Evolutionary conservation across 805 yeast genomes (phyloP), one percentile per base, ranked within the genome.

Genomic region (Candida incommunis): DNA sequence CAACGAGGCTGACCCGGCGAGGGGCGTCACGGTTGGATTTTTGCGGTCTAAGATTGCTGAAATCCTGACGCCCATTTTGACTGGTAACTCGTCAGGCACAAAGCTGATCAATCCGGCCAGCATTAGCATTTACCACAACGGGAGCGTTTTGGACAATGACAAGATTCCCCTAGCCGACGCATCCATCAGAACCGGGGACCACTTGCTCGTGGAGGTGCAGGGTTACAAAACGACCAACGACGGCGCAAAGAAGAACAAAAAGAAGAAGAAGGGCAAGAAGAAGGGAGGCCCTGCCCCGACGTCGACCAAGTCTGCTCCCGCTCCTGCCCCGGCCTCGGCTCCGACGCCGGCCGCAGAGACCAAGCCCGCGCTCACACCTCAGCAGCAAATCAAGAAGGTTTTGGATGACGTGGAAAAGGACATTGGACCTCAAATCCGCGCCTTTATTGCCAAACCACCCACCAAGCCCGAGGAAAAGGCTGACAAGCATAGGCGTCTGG

Each of bases 1-100:
- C 37, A 7, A 45, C 40, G 40, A 47, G 22, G 43, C 26, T 22
- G 31, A 48, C n/a, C 23, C 80, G 78, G 3, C 88, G 76, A 48
- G 71, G 43, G 94, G 94, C 1, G 76, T 88, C 7, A 74, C 79
- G 18, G 68, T 88, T 26, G 71, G 67, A 16, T 76, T 79, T 50
- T 67, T 86, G 45, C 71, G 86, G 49, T 51, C 60, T 1, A 80
- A 77, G 56, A 62, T 79, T 2, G 70, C 78, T 27, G 63, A 68
- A 35, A 66, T 82, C 43, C 20, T 42, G 43, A 21, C 54, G 55
- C 23, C 53, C 46, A 45, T 46, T 46, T 15, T 45, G 46, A 43
- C 46, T 54, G 27, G 35, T 31, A n/a, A 48, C 51, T 29, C 44
- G 50, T 40, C 23, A 42, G 29, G 47, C 48, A 2, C 42, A 50